Base-by-base conservation (phyloP, 306 rosid species). In the Luffa acutangula region DNA sequence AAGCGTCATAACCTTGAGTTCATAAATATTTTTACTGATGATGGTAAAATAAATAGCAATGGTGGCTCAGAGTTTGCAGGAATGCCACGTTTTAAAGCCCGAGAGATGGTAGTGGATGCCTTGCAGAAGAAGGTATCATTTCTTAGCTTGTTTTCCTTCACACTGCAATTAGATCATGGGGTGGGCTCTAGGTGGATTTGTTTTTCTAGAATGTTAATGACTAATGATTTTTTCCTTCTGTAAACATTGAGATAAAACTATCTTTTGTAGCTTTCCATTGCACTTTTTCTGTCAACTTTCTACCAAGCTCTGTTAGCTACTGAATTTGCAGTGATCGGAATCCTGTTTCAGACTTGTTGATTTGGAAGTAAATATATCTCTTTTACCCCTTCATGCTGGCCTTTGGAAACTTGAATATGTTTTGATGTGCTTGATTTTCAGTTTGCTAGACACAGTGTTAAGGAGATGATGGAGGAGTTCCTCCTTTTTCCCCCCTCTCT, bases 21-120 rank as follows among this genome's bases (percentile, higher is more conserved):
- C 78, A 89, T 95, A 78, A 95, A 88, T 63, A 85, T 93, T 83
- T 88, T 95, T 82, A 91, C 93, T 3, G 97, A 93, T 53, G 97
- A 95, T 82, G 99, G 99, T 76, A 89, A 90, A 81, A 90, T 95
- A 85, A 93, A 93, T 88, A 84, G 88, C 84, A 85, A 93, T 84
- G 99, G 99, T 77, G 94, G 99, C 81, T 77, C 90, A 48, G 96
- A 90, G 45, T 93, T 95, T 91, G 79, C 82, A 45, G 89, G 89
- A 84, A 87, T 95, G 98, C 99, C 91, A 54, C 93, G 97, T 79
- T 95, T 95, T 81, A 82, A 86, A 81, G 97, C 92, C 63, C 88
- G 97, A 51, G 97, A 87, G 84, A 91, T 91, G 81, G 82, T 95
- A 54, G 78, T 81, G 53, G 90, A 89, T 84, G 96, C 97, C 75